Evolutionary conservation across 176 grass and related monocot species (phyloP).

Genomic region (Avena atlantica): DNA sequence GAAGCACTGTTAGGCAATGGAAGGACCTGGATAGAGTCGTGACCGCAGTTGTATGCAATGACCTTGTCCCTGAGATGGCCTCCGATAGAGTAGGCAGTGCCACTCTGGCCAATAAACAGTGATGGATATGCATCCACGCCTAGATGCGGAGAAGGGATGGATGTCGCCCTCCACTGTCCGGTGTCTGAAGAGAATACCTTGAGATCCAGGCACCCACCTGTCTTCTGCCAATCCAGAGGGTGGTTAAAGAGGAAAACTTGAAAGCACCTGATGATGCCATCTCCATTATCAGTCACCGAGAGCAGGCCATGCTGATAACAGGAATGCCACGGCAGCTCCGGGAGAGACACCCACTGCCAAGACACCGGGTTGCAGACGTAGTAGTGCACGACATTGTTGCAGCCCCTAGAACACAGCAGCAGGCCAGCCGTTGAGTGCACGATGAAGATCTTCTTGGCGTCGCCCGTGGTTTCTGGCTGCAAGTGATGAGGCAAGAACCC

Average conservation of each 20-base stretch:
- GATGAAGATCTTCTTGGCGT: neutral
- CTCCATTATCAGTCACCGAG: neutral
- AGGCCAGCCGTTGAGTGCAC: neutral
- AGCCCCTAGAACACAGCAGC: neutral
- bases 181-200: neutral
- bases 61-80: neutral
- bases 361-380: constrained; percentile 4
- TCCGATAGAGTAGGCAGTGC: neutral
- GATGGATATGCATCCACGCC: neutral
- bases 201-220: neutral
- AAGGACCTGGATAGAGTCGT: neutral
- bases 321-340: neutral
- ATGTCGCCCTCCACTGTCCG: neutral
- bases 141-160: neutral
- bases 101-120: neutral
- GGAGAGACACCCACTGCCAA: neutral
- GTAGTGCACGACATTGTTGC: neutral
- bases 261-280: neutral
- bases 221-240: neutral
- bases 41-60: neutral
- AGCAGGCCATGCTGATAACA: neutral
- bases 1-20: neutral
- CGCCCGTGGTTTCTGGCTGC: neutral
- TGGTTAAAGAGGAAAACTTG: neutral
- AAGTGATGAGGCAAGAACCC: neutral